A percentile compares a stretch with the other conserved stretches of the same genome.
Conservation (phyloP, 768 basidiomycete genomes). For the Leucogyrophana mollusca region DNA sequence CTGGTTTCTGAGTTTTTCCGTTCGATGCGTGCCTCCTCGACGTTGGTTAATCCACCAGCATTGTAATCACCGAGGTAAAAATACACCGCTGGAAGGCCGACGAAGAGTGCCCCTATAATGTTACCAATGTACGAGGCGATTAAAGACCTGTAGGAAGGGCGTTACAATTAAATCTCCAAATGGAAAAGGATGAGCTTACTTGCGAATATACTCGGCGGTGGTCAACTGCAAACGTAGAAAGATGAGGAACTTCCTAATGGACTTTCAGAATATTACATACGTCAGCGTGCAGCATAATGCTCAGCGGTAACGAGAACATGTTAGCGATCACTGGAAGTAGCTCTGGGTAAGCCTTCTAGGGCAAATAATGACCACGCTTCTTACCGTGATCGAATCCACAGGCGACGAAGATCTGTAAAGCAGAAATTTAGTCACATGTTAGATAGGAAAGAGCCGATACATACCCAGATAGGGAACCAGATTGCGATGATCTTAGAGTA, state of each 20-base stretch:
- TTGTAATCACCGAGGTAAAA: conserved; percentile 58
- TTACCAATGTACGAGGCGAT: conserved; percentile 69
- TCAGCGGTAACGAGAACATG: conserved; percentile 71
- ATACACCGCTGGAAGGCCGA: conserved; percentile 63
- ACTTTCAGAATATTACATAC: conserved; percentile 36
- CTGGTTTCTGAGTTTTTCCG: conserved; percentile 9
- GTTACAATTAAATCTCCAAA: neutral
- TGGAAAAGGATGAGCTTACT: conserved; percentile 38
- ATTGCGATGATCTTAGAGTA: conserved; percentile 66
- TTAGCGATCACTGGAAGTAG: conserved; percentile 58
- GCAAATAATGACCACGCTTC: conserved; percentile 8
- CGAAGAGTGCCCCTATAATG: conserved; percentile 60
- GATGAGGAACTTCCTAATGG: conserved; percentile 3
- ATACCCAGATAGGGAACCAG: conserved; percentile 77
- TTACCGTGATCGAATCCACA: conserved; percentile 71
- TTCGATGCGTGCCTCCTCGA: conserved; percentile 34
- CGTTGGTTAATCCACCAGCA: conserved; percentile 34
- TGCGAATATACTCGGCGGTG: conserved; percentile 58
- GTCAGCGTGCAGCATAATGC: conserved; percentile 68
- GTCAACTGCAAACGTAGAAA: conserved; percentile 17
- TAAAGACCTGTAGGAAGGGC: conserved; percentile 42
- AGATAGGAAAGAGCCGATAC: conserved; percentile 11
- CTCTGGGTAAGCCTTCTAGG: neutral
- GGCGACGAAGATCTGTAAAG: conserved; percentile 60
- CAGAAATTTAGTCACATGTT: neutral